phyloP scores from a whole-genome alignment of 2,329 filamentous ascomycete genomes.

The Pleomassaria siparia region DNA sequence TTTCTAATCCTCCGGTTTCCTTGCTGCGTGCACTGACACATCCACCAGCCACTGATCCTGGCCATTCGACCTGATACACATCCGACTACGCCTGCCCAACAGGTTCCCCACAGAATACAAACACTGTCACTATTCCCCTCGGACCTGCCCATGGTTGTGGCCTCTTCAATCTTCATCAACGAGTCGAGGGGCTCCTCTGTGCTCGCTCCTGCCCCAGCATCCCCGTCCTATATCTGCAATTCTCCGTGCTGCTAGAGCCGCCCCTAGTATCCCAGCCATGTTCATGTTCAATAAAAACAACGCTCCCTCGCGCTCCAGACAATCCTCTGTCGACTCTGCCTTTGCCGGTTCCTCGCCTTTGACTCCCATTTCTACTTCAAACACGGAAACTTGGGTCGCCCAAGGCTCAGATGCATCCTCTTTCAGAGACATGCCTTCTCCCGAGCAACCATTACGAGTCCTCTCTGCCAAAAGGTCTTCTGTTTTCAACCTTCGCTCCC shows the following conservation, averaged over 20 bases:
- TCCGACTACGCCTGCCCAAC: slow-evolving; percentile 27
- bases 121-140: slow-evolving; percentile 13
- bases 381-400: slow-evolving; percentile 26
- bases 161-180: slow-evolving; percentile 21
- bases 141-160: slow-evolving; percentile 29
- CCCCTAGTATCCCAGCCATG: slow-evolving; percentile 27
- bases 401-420: slow-evolving; percentile 27
- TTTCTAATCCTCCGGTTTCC: slow-evolving; percentile 10
- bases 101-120: slow-evolving; percentile 23
- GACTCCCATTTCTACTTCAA: slow-evolving; percentile 21
- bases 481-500: slow-evolving; percentile 40
- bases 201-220: slow-evolving; percentile 22
- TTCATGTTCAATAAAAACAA: slow-evolving; percentile 42
- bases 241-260: slow-evolving; percentile 9
- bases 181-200: slow-evolving; percentile 31
- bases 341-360: slow-evolving; percentile 22
- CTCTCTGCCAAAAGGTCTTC: slow-evolving; percentile 32
- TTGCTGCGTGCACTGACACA: slow-evolving; percentile 26
- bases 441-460: slow-evolving; percentile 29
- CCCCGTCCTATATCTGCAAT: slow-evolving; percentile 23
- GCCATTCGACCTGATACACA: slow-evolving; percentile 18
- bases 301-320: slow-evolving; percentile 29
- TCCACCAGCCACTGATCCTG: slow-evolving; percentile 17
- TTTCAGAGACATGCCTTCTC: slow-evolving; percentile 31
- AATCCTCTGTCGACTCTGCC: slow-evolving; percentile 37